Conservation (phyloP, 345 rosid species). For the Eutrema yunnanense region DNA sequence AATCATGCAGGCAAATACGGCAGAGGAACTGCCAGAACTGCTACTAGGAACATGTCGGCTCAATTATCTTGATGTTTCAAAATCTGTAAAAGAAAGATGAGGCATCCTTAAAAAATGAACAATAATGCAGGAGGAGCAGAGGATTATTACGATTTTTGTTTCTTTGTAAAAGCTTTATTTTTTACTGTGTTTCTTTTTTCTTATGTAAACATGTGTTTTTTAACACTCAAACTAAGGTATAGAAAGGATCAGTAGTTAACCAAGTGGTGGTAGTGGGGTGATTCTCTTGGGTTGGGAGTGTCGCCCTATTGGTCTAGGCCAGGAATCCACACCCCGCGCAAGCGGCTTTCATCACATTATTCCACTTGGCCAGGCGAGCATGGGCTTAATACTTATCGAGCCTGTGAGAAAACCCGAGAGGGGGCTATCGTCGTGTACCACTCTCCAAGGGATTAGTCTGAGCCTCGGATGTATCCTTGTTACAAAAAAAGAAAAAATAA, state of each 20-base stretch:
- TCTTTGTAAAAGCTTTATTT: constrained; percentile 2
- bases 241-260: constrained; percentile 15
- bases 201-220: not conserved
- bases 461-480: too few species aligned
- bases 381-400: too few species aligned
- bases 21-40: constrained; percentile 84
- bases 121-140: constrained; percentile 1
- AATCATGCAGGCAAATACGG: constrained; percentile 61
- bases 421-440: too few species aligned
- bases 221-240: not conserved
- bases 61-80: constrained; percentile 56
- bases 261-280: too few species aligned
- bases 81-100: constrained; percentile 42
- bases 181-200: not conserved
- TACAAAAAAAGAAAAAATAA: too few species aligned
- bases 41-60: constrained; percentile 84
- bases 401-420: too few species aligned
- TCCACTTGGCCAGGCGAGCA: too few species aligned
- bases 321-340: too few species aligned
- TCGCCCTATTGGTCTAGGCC: too few species aligned
- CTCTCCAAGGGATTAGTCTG: too few species aligned
- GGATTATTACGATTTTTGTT: not conserved
- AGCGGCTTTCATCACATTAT: too few species aligned
- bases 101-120: not conserved
- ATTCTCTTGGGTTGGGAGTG: too few species aligned